Evolutionary conservation across 1,284 basidiomycete species (phyloP).

Genomic region (Grifola frondosa): DNA sequence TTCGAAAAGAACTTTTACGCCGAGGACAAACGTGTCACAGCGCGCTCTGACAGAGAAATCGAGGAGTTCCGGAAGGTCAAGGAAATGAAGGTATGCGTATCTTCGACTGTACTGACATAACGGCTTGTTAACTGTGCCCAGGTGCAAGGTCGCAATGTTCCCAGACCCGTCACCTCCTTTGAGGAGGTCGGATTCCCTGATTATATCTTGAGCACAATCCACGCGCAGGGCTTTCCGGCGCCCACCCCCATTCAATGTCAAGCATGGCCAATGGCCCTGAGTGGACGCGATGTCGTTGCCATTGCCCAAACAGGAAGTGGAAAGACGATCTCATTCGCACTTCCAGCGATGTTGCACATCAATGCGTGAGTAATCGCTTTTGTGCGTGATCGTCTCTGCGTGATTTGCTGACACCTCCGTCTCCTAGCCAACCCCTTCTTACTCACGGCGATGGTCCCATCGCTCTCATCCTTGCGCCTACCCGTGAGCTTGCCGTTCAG

Average conservation of each 20-base stretch:
- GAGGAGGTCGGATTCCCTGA: slow-evolving; percentile 97
- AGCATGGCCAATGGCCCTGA: slow-evolving; percentile 97
- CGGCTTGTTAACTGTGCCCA: slow-evolving; percentile 32
- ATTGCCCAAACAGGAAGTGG: slow-evolving; percentile 97
- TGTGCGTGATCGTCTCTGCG: slow-evolving; percentile 8
- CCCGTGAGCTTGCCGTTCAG: slow-evolving; percentile 97
- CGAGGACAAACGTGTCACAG: slow-evolving; percentile 85
- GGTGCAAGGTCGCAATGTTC: slow-evolving; percentile 88
- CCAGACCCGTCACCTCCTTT: slow-evolving; percentile 89
- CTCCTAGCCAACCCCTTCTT: slow-evolving; percentile 82
- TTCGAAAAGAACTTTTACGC: slow-evolving; percentile 98
- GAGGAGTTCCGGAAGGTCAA: slow-evolving; percentile 83
- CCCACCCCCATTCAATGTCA: slow-evolving; percentile 98
- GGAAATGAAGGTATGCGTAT: slow-evolving; percentile 76
- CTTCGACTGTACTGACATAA: slow-evolving; percentile 2
- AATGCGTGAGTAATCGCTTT: slow-evolving; percentile 72
- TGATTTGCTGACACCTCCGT: slow-evolving; percentile 4
- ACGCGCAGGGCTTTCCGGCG: slow-evolving; percentile 85
- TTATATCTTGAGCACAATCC: slow-evolving; percentile 92
- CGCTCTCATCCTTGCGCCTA: slow-evolving; percentile 94
- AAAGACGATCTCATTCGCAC: slow-evolving; percentile 97
- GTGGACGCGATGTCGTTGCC: slow-evolving; percentile 92
- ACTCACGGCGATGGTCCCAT: slow-evolving; percentile 96
- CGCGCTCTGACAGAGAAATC: slow-evolving; percentile 82
- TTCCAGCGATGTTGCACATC: slow-evolving; percentile 99